Percentiles rank a stretch among this genome's conserved stretches.
Conservation (phyloP, 2,329 filamentous ascomycete species). For the Ilyonectria mors-panacis region DNA sequence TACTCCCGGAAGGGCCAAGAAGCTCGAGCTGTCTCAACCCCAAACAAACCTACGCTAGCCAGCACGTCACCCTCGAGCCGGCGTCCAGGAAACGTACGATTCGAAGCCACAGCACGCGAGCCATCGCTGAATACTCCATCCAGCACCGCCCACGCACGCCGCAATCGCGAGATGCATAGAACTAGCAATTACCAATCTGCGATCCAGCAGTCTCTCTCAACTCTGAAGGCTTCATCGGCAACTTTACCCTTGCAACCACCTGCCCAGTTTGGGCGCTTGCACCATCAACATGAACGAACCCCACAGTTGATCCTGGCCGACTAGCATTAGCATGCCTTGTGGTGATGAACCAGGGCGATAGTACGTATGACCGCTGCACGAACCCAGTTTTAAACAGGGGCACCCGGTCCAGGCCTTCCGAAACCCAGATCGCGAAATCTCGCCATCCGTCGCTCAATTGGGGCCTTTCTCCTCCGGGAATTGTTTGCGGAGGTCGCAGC, state of each 20-base stretch:
- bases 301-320: conserved; percentile 27
- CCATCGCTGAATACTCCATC: not conserved
- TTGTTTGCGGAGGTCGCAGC: conserved; percentile 25
- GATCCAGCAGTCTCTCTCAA: not conserved
- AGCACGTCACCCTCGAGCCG: conserved; percentile 25
- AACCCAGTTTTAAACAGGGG: conserved; percentile 43
- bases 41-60: conserved; percentile 32
- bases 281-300: conserved; percentile 36
- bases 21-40: conserved; percentile 38
- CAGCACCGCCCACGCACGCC: not conserved
- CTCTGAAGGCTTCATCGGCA: conserved; percentile 20
- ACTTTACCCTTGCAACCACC: conserved; percentile 19
- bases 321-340: conserved; percentile 31
- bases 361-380: conserved; percentile 45
- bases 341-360: conserved; percentile 45
- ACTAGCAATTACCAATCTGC: not conserved
- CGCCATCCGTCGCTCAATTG: conserved; percentile 32
- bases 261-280: conserved; percentile 29
- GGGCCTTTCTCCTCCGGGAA: conserved; percentile 23
- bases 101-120: conserved; percentile 3
- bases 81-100: conserved; percentile 23
- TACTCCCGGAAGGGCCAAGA: conserved; percentile 16
- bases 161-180: not conserved
- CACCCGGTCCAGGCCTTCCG: conserved; percentile 32
- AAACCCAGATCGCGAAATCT: conserved; percentile 41